phyloP scores from a whole-genome alignment of 768 basidiomycete species.

The Filobasidium wieringae region DNA sequence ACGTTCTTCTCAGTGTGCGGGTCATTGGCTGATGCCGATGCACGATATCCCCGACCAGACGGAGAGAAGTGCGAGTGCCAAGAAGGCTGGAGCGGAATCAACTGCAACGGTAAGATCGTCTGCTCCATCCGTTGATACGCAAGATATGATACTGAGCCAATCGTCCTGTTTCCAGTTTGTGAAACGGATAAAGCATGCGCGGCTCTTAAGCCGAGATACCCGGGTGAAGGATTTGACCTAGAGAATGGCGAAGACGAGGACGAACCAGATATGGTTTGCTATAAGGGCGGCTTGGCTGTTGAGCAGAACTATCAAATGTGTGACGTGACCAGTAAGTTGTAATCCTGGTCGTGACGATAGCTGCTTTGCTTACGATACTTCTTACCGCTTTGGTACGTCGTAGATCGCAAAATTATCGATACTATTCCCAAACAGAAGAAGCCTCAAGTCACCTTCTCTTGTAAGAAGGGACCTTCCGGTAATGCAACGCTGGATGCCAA shows the following conservation, averaged over 20 bases:
- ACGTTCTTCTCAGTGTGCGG: constrained; percentile 62
- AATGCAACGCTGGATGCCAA: constrained; percentile 16
- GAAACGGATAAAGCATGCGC: constrained; percentile 65
- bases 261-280: constrained; percentile 68
- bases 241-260: constrained; percentile 34
- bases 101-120: constrained; percentile 75
- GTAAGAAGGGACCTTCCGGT: constrained; percentile 40
- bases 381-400: neutral
- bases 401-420: constrained; percentile 84
- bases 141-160: neutral
- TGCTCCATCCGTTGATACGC: neutral
- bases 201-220: constrained; percentile 51
- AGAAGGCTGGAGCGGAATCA: constrained; percentile 90
- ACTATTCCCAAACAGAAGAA: constrained; percentile 71
- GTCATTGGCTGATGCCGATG: constrained; percentile 79
- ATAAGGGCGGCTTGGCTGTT: constrained; percentile 85
- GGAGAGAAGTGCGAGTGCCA: constrained; percentile 73
- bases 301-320: constrained; percentile 96
- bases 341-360: neutral
- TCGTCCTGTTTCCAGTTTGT: constrained; percentile 53
- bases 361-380: neutral
- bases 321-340: constrained; percentile 75
- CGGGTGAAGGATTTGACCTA: constrained; percentile 6
- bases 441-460: constrained; percentile 94
- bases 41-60: constrained; percentile 65